These are phyloP conservation scores for Linum usitatissimum DNA, from an alignment of 345 rosid genomes.

Conservation along the genomic window DNA sequence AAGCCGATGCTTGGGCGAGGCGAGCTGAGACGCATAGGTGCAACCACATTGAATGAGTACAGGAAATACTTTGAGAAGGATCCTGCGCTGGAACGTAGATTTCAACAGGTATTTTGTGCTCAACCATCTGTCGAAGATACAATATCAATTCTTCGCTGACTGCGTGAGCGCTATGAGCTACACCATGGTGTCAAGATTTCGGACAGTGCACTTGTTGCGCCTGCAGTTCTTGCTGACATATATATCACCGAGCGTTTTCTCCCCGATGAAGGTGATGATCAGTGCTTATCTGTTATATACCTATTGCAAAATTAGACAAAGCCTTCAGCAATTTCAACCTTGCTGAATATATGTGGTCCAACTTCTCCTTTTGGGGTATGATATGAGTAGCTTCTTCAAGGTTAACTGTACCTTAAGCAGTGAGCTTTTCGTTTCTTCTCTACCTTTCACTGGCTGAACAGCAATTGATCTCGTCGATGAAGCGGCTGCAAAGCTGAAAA, in stretches of 20 bases:
- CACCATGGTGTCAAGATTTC: slow-evolving; percentile 94
- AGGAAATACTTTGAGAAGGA: slow-evolving; percentile 88
- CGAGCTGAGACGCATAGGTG: slow-evolving; percentile 86
- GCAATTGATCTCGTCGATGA: slow-evolving; percentile 97
- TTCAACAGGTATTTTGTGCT: slow-evolving; percentile 86
- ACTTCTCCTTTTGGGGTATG: neutral
- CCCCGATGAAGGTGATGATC: slow-evolving; percentile 75
- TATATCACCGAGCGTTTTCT: slow-evolving; percentile 86
- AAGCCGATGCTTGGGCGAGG: slow-evolving; percentile 94
- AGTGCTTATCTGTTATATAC: neutral
- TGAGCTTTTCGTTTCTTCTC: neutral
- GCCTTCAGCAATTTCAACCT: neutral
- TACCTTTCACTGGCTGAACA: slow-evolving; percentile 22
- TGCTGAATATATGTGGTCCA: too few species aligned
- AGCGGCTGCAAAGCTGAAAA: slow-evolving; percentile 92
- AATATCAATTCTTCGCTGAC: slow-evolving; percentile 79
- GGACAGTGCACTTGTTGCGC: slow-evolving; percentile 80
- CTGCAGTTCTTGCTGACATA: slow-evolving; percentile 77
- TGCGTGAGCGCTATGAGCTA: slow-evolving; percentile 77
- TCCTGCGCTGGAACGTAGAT: slow-evolving; percentile 84
- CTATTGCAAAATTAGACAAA: neutral
- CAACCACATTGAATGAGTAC: slow-evolving; percentile 81
- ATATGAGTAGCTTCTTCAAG: slow-evolving; percentile 4
- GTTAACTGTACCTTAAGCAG: neutral
- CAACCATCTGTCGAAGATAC: slow-evolving; percentile 95